Evolutionary conservation across 1,139 yeast species (phyloP), one percentile per base, ranked within the genome.

Genomic region (Geotrichum klebahnii): DNA sequence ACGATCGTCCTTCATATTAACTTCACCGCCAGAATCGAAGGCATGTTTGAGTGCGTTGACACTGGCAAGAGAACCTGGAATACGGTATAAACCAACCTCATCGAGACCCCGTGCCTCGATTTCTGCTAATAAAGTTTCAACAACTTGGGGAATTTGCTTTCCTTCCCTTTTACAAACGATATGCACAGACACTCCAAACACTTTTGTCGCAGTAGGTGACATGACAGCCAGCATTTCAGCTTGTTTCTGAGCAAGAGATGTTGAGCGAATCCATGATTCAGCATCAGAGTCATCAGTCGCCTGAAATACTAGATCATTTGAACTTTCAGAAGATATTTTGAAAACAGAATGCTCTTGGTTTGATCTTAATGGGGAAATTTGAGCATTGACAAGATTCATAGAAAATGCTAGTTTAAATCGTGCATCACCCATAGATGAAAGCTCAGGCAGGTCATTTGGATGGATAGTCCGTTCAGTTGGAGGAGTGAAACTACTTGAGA

Each of bases 51-150:
- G 74, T 22, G 80, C 76, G 54, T 77, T 79, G 55, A 92, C 81
- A 49, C 88, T 87, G 44, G 87, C 85, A 39, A 87, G 72, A 0
- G 97, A 87, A 0, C 97, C 94, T 53, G 96, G 87, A 55, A 90
- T 86, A 65, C 98, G 81, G 66, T 92, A 92, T 17, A 92, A 73
- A 16, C 98, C 98, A 54, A 88, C 87, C 63, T 90, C 97, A 56
- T 86, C 87, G 34, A 92, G 67, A 0, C 97, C 97, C 51, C 90
- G 80, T 28, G 73, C 68, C 64, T 92, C 97, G 55, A 92, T 82
- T 59, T 84, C 95, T 42, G 74, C 74, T 58, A 89, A 75, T 29
- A 92, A 69, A 49, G 75, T 73, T 31, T 76, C 78, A 52, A 89
- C 80, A 38, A 90, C 79, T 12, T 65, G 69, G 0, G 98, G 98